phyloP scores from a whole-genome alignment of 2,329 filamentous ascomycete species.

The Stylonectria norvegica region DNA sequence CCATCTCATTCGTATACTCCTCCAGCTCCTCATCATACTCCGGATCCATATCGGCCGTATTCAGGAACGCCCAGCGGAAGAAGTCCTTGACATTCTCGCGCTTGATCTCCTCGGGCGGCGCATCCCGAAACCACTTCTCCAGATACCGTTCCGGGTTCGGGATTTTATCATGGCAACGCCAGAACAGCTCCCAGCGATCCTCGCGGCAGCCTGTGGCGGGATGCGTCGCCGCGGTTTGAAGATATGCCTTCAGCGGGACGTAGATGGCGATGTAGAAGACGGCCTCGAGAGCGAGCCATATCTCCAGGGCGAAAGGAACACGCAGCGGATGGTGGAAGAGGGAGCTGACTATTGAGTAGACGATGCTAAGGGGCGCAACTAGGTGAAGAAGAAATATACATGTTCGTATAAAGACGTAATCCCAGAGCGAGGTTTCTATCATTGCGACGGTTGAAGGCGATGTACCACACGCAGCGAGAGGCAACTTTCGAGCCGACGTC shows the following conservation, averaged over 20 bases:
- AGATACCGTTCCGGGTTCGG: slow-evolving; percentile 52
- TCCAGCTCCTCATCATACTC: slow-evolving; percentile 53
- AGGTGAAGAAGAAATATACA: slow-evolving; percentile 47
- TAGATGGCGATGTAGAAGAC: slow-evolving; percentile 53
- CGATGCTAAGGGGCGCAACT: slow-evolving; percentile 47
- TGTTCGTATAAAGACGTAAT: slow-evolving; percentile 39
- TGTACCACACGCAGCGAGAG: too few species aligned
- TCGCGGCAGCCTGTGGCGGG: slow-evolving; percentile 42
- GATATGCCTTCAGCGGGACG: slow-evolving; percentile 47
- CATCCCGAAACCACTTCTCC: slow-evolving; percentile 56
- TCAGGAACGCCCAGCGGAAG: slow-evolving; percentile 58
- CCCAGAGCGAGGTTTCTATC: slow-evolving; percentile 20
- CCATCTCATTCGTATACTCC: slow-evolving; percentile 49
- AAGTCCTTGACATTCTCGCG: slow-evolving; percentile 60
- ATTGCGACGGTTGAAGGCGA: too few species aligned
- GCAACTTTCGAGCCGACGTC: too few species aligned
- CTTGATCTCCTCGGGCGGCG: slow-evolving; percentile 49
- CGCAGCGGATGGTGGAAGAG: slow-evolving; percentile 25
- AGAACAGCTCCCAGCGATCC: slow-evolving; percentile 48
- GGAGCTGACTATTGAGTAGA: slow-evolving; percentile 38
- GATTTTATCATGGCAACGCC: slow-evolving; percentile 48
- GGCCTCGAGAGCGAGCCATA: slow-evolving; percentile 48
- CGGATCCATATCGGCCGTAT: slow-evolving; percentile 39
- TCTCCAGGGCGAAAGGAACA: slow-evolving; percentile 35
- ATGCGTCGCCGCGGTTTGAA: slow-evolving; percentile 51